Percentiles rank a stretch among this genome's conserved stretches.
phyloP scores from a whole-genome alignment of 495 filamentous ascomycete genomes.

The Penicillium dipodomyicola region DNA sequence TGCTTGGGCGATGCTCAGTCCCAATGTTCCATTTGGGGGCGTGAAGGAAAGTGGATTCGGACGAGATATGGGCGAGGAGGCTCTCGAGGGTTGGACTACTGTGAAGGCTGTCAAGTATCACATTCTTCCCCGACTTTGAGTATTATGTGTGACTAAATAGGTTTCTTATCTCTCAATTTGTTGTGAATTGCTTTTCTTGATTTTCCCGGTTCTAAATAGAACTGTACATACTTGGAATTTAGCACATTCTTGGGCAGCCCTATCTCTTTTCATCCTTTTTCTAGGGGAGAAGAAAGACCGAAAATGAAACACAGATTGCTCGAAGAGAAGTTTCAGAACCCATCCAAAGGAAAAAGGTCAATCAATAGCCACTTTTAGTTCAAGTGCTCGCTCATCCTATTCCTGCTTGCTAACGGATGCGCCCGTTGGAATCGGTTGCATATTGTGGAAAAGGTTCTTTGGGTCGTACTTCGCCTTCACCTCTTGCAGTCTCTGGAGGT shows the following conservation, averaged over 20 bases:
- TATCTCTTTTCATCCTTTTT: background rate
- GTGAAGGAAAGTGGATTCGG: slow-evolving; percentile 57
- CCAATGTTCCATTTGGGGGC: slow-evolving; percentile 49
- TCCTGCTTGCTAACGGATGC: background rate
- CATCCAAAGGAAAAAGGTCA: background rate
- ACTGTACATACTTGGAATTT: too few species aligned
- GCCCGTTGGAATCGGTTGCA: slow-evolving; percentile 29
- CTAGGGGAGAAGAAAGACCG: background rate
- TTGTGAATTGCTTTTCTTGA: too few species aligned
- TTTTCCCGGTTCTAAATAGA: background rate
- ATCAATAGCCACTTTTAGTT: background rate
- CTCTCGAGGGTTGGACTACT: slow-evolving; percentile 28
- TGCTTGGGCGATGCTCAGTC: slow-evolving; percentile 23
- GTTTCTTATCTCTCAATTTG: too few species aligned
- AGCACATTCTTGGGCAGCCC: background rate
- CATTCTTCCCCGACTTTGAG: slow-evolving; percentile 23
- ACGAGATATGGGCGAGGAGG: slow-evolving; percentile 41
- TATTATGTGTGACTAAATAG: background rate
- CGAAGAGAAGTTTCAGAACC: background rate
- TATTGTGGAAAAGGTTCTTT: slow-evolving; percentile 52
- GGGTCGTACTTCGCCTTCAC: slow-evolving; percentile 57
- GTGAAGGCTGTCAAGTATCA: slow-evolving; percentile 28
- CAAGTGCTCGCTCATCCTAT: background rate
- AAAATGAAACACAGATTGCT: background rate
- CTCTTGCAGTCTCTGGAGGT: slow-evolving; percentile 40